Percentiles rank a stretch among this genome's conserved stretches.
These are phyloP conservation scores for Aspergillus sclerotiicarbonarius DNA, from an alignment of 495 filamentous ascomycete species.

Conservation along the genomic window DNA sequence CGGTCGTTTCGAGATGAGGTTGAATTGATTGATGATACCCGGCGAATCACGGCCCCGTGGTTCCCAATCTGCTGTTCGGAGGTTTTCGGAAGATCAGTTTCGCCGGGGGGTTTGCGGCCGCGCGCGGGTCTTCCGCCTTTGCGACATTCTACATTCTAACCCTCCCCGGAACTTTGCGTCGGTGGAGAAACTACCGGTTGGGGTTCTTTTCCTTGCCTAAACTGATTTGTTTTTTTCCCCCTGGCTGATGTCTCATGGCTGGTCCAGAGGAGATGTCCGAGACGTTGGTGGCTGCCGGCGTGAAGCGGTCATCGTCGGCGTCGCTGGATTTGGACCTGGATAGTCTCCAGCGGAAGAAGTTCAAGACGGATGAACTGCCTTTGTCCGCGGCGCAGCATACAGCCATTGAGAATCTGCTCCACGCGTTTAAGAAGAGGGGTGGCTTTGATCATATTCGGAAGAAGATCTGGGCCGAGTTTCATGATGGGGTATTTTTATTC, in stretches of 20 bases:
- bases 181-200: too few species aligned
- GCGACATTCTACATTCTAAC: too few species aligned
- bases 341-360: slow-evolving; percentile 57
- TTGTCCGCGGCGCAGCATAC: slow-evolving; percentile 66
- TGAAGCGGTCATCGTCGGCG: slow-evolving; percentile 24
- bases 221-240: too few species aligned
- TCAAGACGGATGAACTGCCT: slow-evolving; percentile 83
- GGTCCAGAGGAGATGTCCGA: slow-evolving; percentile 5
- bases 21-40: slow-evolving; percentile 11
- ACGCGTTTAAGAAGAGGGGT: slow-evolving; percentile 88
- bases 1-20: slow-evolving; percentile 25
- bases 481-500: slow-evolving; percentile 57
- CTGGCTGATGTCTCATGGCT: neutral
- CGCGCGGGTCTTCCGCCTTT: neutral
- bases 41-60: slow-evolving; percentile 43
- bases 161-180: too few species aligned
- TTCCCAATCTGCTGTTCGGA: slow-evolving; percentile 31
- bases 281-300: neutral
- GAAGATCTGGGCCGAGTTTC: slow-evolving; percentile 75
- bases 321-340: slow-evolving; percentile 28
- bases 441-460: slow-evolving; percentile 84
- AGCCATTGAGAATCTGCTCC: slow-evolving; percentile 73
- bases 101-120: slow-evolving; percentile 7
- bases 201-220: too few species aligned
- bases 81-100: slow-evolving; percentile 25